Percentiles rank a stretch among this genome's conserved stretches.
These are phyloP conservation scores for Coemansia aciculifera DNA, from an alignment of 192 early-diverging fungal genomes.

Conservation along the genomic window DNA sequence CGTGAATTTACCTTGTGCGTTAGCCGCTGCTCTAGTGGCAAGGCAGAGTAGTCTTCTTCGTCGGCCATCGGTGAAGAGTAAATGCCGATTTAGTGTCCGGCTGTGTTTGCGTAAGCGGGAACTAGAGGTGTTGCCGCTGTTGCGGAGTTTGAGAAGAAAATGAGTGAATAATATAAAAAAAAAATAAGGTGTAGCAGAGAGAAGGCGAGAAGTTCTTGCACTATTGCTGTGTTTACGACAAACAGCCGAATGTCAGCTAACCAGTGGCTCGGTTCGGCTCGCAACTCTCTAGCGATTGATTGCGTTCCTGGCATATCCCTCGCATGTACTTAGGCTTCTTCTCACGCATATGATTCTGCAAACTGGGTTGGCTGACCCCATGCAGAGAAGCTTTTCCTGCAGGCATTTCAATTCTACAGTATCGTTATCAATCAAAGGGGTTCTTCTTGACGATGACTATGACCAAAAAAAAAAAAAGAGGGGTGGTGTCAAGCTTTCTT, in stretches of 20 bases:
- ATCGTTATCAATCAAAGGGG: background rate
- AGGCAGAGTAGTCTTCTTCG: conserved; percentile 75
- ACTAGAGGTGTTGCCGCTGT: background rate
- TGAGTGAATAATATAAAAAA: background rate
- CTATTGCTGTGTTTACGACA: background rate
- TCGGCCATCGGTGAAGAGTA: conserved; percentile 33
- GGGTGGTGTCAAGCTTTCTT: background rate
- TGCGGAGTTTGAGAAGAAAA: background rate
- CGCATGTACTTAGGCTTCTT: background rate
- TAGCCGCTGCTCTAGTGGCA: conserved; percentile 78
- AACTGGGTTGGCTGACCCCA: background rate
- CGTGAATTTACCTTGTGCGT: conserved; percentile 72
- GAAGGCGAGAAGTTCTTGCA: background rate
- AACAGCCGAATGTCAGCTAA: background rate
- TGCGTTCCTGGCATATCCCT: background rate
- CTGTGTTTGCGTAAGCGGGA: too few species aligned
- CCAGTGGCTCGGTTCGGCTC: conserved; percentile 2
- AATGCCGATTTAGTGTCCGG: background rate
- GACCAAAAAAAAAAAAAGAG: background rate
- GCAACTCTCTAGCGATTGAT: background rate
- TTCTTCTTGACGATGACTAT: too few species aligned
- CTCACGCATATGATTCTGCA: background rate
- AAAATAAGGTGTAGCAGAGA: background rate
- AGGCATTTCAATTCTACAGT: background rate
- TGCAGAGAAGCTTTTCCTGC: background rate